These are phyloP conservation scores for Blastobotrys ciferrii DNA, from an alignment of 1,139 yeast genomes.

Conservation along the genomic window DNA sequence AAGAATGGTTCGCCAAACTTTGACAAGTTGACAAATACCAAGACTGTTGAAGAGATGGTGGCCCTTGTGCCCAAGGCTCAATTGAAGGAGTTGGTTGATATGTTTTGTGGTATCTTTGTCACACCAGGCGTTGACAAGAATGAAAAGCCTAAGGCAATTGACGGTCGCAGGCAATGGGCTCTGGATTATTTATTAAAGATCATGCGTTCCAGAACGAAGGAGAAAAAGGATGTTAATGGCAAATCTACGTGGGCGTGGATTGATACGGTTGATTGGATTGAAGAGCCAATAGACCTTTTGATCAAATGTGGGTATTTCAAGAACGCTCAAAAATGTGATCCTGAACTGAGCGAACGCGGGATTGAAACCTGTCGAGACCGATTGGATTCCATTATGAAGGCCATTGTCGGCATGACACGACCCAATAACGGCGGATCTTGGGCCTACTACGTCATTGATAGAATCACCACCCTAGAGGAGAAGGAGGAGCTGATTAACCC, in stretches of 20 bases:
- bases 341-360: constrained; percentile 23
- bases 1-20: constrained; percentile 63
- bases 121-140: constrained; percentile 33
- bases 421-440: constrained; percentile 50
- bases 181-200: constrained; percentile 64
- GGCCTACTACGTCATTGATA: constrained; percentile 44
- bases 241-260: constrained; percentile 3
- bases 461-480: constrained; percentile 25
- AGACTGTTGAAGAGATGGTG: constrained; percentile 57
- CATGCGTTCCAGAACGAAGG: constrained; percentile 33
- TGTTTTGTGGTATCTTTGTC: constrained; percentile 35
- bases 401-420: constrained; percentile 43
- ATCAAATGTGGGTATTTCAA: constrained; percentile 58
- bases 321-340: constrained; percentile 22
- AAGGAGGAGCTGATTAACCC: constrained; percentile 27
- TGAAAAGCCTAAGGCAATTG: constrained; percentile 38
- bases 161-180: constrained; percentile 59
- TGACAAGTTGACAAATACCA: constrained; percentile 75
- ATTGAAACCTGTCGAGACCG: constrained; percentile 46
- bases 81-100: constrained; percentile 34
- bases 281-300: constrained; percentile 50
- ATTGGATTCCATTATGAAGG: constrained; percentile 56
- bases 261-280: constrained; percentile 42
- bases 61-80: constrained; percentile 32
- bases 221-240: constrained; percentile 3